Evolutionary conservation across 2,329 filamentous ascomycete species (phyloP), one percentile per base, ranked within the genome.

Genomic region (Trichoderma harzianum): DNA sequence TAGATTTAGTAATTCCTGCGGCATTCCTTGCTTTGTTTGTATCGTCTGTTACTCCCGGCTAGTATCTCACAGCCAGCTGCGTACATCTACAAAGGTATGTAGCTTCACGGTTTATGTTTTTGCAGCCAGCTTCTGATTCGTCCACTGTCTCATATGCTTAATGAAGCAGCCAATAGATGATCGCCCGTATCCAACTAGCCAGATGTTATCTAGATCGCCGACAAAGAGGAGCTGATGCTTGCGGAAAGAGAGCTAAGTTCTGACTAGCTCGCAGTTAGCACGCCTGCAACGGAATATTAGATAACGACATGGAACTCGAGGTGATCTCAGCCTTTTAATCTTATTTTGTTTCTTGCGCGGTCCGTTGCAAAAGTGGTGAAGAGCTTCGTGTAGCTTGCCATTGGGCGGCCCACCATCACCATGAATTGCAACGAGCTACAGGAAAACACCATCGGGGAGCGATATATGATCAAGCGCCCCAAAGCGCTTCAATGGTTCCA

Each of bases 401-500:
- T 51, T 26, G 11, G 18, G n/a, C 21, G 14, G 14, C 8, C n/a
- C 5, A 34, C 12, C 21, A n/a, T 36, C 72, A 75, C 21, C 21
- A 82, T 82, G 80, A 82, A 82, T 64, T 81, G 80, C 74, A 78
- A 80, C 77, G 79, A 81, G 72, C 78, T 82, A 43, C 80, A 82
- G 60, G 75, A 79, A 62, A 72, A 76, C 69, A 60, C 73, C 39
- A 77, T 73, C 51, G 76, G 77, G 16, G 77, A 79, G 47, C 80
- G 79, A 53, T 82, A 81, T 74, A 74, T 82, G 62, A 73, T 82
- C 53, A 81, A 81, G 73, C 77, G 78, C 21, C 80, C 80, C 21
- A 79, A 79, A 63, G 83, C 83, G 2, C 77, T 85, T 55, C 83
- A 85, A 76, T 85, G 83, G 82, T 85, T 84, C 72, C 80, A 85